These are phyloP conservation scores for Talaromyces sp. DNA, from an alignment of 2,329 filamentous ascomycete genomes.

Conservation along the genomic window DNA sequence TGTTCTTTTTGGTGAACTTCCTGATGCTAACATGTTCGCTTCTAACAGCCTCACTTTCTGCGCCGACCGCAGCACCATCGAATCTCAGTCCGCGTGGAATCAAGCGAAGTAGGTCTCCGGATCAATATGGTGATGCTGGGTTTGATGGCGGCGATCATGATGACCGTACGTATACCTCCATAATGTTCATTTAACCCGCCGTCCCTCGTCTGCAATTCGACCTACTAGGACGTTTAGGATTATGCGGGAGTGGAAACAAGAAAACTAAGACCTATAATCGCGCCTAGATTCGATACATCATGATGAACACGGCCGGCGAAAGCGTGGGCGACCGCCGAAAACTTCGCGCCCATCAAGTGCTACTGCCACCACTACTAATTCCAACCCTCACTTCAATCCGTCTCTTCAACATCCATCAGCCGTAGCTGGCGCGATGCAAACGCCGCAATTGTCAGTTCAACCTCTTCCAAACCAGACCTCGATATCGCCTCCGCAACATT, in stretches of 20 bases:
- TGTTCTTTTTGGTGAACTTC: neutral
- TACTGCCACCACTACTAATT: constrained; percentile 24
- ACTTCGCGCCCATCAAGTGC: constrained; percentile 39
- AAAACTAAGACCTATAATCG: constrained; percentile 23
- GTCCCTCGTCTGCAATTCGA: neutral
- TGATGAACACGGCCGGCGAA: constrained; percentile 46
- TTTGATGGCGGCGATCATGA: constrained; percentile 61
- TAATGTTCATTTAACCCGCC: neutral
- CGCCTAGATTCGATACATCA: constrained; percentile 16
- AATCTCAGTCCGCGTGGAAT: constrained; percentile 62
- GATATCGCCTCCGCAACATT: constrained; percentile 57
- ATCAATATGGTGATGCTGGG: constrained; percentile 58
- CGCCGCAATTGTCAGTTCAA: constrained; percentile 42
- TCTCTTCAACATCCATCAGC: constrained; percentile 29
- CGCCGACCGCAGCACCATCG: constrained; percentile 49
- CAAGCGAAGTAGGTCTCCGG: constrained; percentile 77
- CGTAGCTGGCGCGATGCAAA: constrained; percentile 34
- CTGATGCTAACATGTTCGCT: constrained; percentile 26
- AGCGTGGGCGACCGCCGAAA: constrained; percentile 51
- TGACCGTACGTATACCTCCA: constrained; percentile 64
- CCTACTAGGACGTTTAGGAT: neutral
- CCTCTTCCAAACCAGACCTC: constrained; percentile 31
- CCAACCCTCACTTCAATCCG: constrained; percentile 5
- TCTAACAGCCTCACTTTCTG: constrained; percentile 36
- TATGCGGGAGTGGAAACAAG: neutral